A percentile compares a stretch with the other conserved stretches of the same genome.
phyloP scores from a whole-genome alignment of 2,329 filamentous ascomycete species.

The Harringtonia aguacate region DNA sequence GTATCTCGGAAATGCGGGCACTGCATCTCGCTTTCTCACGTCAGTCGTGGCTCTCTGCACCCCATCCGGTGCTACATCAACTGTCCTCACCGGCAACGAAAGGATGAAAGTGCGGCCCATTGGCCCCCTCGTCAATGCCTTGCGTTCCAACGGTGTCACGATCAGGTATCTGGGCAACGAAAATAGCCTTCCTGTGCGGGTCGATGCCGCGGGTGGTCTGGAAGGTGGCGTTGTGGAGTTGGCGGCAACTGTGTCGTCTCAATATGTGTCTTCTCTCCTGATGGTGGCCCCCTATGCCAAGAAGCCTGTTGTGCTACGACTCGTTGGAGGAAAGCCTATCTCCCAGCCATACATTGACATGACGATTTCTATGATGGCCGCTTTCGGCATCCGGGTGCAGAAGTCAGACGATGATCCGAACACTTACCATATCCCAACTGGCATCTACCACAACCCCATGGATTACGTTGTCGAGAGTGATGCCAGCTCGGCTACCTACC shows the following conservation, averaged over 20 bases:
- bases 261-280: slow-evolving; percentile 93
- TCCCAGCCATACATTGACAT: slow-evolving; percentile 97
- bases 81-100: slow-evolving; percentile 82
- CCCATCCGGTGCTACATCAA: slow-evolving; percentile 53
- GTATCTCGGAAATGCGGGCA: slow-evolving; percentile 94
- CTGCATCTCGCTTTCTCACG: slow-evolving; percentile 88
- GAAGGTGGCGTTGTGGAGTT: slow-evolving; percentile 82
- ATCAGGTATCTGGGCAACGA: slow-evolving; percentile 79
- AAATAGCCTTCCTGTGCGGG: slow-evolving; percentile 72
- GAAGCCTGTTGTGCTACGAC: slow-evolving; percentile 75
- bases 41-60: slow-evolving; percentile 79
- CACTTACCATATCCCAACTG: slow-evolving; percentile 88
- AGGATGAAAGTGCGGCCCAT: slow-evolving; percentile 96
- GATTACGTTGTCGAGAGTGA: slow-evolving; percentile 94
- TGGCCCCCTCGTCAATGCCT: slow-evolving; percentile 81
- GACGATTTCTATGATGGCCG: slow-evolving; percentile 95
- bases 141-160: slow-evolving; percentile 75
- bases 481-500: slow-evolving; percentile 94
- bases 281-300: slow-evolving; percentile 98
- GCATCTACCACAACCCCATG: slow-evolving; percentile 68
- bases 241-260: slow-evolving; percentile 93
- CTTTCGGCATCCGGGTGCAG: slow-evolving; percentile 75
- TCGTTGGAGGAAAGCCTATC: slow-evolving; percentile 95
- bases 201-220: slow-evolving; percentile 74
- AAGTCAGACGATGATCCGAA: slow-evolving; percentile 70